Conservation (phyloP, 2,329 filamentous ascomycete species). For the Hypoxylon sp. region DNA sequence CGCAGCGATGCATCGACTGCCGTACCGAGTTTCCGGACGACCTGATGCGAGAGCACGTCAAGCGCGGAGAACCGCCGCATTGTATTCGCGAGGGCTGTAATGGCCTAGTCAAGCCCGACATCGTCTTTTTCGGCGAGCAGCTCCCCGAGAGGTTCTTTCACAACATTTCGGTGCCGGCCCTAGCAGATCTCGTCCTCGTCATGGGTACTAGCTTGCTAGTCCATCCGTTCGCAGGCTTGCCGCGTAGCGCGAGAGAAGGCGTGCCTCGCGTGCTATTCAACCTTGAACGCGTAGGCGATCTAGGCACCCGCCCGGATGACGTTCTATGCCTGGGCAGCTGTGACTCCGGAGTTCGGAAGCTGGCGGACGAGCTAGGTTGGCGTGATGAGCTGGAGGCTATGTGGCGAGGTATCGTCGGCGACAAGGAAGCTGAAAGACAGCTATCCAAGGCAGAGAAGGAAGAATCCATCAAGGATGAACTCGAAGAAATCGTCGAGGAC, state of each 20-base stretch:
- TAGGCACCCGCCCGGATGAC: constrained; percentile 85
- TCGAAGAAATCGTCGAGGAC: constrained; percentile 53
- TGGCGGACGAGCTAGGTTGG: constrained; percentile 89
- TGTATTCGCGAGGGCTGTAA: constrained; percentile 74
- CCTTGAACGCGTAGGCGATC: constrained; percentile 80
- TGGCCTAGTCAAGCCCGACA: constrained; percentile 91
- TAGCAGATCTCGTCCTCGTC: constrained; percentile 83
- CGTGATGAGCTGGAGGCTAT: constrained; percentile 80
- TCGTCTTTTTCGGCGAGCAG: constrained; percentile 87
- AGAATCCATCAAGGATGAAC: constrained; percentile 57
- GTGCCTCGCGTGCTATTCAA: constrained; percentile 89
- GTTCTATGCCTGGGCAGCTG: constrained; percentile 86
- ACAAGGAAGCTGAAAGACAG: constrained; percentile 67
- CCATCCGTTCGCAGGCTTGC: constrained; percentile 88
- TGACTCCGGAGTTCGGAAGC: constrained; percentile 80
- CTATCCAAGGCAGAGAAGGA: constrained; percentile 53
- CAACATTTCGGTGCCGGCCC: constrained; percentile 64
- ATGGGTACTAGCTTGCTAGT: constrained; percentile 91
- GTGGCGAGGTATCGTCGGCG: constrained; percentile 77
- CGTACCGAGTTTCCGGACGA: constrained; percentile 77
- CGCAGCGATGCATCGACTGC: constrained; percentile 93
- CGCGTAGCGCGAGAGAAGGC: constrained; percentile 69
- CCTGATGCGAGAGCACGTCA: constrained; percentile 78
- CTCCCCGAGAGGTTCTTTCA: constrained; percentile 73
- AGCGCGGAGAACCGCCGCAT: constrained; percentile 74